Evolutionary conservation across 306 rosid genomes (phyloP).

Genomic region (Pterocarpus macrocarpus): DNA sequence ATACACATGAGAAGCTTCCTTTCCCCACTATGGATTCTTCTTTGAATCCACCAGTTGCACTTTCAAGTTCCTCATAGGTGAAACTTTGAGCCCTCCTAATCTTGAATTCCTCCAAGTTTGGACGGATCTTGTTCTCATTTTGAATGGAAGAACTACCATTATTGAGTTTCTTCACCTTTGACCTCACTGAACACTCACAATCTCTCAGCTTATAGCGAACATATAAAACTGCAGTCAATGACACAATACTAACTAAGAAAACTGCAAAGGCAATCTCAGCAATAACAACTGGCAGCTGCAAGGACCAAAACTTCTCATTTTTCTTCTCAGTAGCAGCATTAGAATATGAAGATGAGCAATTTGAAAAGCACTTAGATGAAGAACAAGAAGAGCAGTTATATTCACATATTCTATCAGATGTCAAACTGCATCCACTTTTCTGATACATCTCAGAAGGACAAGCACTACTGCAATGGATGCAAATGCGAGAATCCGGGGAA

Average conservation of each 20-base stretch:
- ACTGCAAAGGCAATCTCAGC: slow-evolving; percentile 80
- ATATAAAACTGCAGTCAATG: slow-evolving; percentile 73
- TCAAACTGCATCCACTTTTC: slow-evolving; percentile 61
- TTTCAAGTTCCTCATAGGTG: slow-evolving; percentile 81
- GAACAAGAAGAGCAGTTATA: slow-evolving; percentile 83
- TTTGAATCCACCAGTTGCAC: slow-evolving; percentile 77
- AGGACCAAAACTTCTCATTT: slow-evolving; percentile 70
- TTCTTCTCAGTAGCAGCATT: slow-evolving; percentile 52
- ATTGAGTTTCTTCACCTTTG: slow-evolving; percentile 56
- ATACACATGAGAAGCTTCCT: slow-evolving; percentile 93
- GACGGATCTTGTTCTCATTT: slow-evolving; percentile 66
- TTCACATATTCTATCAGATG: slow-evolving; percentile 73
- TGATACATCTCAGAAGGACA: slow-evolving; percentile 83
- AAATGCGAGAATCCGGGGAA: slow-evolving; percentile 59
- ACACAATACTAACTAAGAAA: slow-evolving; percentile 70
- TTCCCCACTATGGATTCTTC: slow-evolving; percentile 86
- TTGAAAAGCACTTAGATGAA: slow-evolving; percentile 65
- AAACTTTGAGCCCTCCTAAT: slow-evolving; percentile 82
- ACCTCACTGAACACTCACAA: slow-evolving; percentile 65
- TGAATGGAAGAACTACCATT: slow-evolving; percentile 55
- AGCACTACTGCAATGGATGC: slow-evolving; percentile 75
- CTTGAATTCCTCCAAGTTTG: slow-evolving; percentile 80
- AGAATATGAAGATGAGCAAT: slow-evolving; percentile 65
- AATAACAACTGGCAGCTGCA: slow-evolving; percentile 71
- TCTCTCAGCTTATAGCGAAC: slow-evolving; percentile 72